phyloP scores from a whole-genome alignment of 768 basidiomycete species.

The Harrya chromipes region DNA sequence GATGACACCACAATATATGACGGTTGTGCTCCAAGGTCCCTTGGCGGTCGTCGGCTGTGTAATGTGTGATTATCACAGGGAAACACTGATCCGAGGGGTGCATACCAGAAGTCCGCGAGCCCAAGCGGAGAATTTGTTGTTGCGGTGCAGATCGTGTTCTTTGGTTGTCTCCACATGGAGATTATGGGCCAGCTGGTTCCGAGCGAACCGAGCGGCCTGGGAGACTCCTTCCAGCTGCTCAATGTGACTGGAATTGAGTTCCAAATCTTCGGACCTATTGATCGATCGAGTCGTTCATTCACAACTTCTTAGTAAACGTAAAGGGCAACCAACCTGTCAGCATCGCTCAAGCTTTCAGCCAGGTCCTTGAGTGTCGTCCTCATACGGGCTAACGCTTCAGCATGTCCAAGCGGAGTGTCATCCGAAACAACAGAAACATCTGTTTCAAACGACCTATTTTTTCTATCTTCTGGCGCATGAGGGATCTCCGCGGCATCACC shows the following conservation, averaged over 20 bases:
- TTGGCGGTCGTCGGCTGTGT: constrained; percentile 18
- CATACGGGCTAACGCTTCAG: constrained; percentile 56
- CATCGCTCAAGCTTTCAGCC: constrained; percentile 50
- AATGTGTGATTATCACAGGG: constrained; percentile 7
- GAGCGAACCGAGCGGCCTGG: constrained; percentile 45
- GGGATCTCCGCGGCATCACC: constrained; percentile 36
- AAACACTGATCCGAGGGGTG: background rate
- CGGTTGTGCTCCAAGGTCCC: constrained; percentile 25
- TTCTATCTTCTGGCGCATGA: constrained; percentile 19
- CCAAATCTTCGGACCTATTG: constrained; percentile 38
- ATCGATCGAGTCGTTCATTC: constrained; percentile 5
- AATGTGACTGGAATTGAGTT: constrained; percentile 44
- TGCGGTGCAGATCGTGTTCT: constrained; percentile 35
- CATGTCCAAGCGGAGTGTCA: constrained; percentile 31
- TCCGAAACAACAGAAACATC: constrained; percentile 23
- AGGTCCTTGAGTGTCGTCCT: constrained; percentile 57
- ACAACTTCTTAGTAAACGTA: constrained; percentile 1
- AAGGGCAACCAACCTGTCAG: constrained; percentile 46
- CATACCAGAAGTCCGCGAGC: constrained; percentile 40
- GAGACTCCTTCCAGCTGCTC: constrained; percentile 53
- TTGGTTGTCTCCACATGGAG: constrained; percentile 39
- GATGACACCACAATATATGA: constrained; percentile 36
- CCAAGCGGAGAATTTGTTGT: constrained; percentile 36
- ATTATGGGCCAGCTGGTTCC: constrained; percentile 43
- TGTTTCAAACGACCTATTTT: constrained; percentile 18